Evolutionary conservation across 257 asterid species (phyloP).

Genomic region (Fraxinus quadrangulata): DNA sequence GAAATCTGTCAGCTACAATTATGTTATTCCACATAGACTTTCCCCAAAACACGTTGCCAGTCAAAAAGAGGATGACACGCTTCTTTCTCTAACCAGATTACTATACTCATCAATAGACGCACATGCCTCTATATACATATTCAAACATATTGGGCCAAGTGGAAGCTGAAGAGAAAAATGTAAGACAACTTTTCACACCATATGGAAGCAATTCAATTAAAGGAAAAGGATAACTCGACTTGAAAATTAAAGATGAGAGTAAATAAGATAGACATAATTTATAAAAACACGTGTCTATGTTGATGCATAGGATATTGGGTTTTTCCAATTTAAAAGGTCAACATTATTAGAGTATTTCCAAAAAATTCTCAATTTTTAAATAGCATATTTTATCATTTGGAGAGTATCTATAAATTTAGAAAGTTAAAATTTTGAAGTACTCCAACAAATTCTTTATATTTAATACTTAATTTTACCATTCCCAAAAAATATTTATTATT

Average conservation of each 20-base stretch:
- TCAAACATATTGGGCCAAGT: neutral
- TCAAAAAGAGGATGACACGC: neutral
- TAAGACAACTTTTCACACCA: neutral
- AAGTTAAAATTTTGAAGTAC: no score
- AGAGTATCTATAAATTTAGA: no score
- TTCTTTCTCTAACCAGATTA: neutral
- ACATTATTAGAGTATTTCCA: no score
- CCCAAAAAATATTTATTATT: no score
- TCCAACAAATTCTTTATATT: no score
- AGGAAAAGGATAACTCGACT: neutral
- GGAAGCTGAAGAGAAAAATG: neutral
- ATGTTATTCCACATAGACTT: neutral
- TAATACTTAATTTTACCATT: no score
- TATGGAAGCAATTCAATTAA: neutral
- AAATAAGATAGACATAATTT: neutral
- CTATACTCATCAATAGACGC: neutral
- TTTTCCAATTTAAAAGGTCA: neutral
- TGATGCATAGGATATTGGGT: neutral
- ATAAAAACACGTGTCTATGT: neutral
- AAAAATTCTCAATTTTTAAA: no score
- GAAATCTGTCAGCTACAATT: neutral
- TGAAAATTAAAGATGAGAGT: neutral
- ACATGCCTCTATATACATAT: neutral
- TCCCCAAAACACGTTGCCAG: neutral
- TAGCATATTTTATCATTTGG: no score